These are phyloP conservation scores for Acer negundo DNA, from an alignment of 345 rosid genomes.

Conservation along the genomic window DNA sequence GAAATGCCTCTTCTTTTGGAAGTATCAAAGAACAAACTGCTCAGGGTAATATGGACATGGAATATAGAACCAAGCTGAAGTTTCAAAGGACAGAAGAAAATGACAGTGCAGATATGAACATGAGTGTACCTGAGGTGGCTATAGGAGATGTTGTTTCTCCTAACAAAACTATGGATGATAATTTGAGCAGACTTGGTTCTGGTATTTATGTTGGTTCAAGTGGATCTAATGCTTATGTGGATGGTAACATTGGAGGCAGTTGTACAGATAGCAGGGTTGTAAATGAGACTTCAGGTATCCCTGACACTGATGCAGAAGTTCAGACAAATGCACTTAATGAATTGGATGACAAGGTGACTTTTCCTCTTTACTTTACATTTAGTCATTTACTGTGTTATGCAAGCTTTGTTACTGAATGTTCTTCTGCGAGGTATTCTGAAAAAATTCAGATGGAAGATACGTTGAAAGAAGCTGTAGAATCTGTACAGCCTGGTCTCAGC, in stretches of 20 bases:
- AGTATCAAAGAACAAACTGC: conserved; percentile 27
- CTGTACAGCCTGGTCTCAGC: conserved; percentile 26
- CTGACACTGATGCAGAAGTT: conserved; percentile 30
- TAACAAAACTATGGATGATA: conserved; percentile 29
- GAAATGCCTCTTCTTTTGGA: conserved; percentile 27
- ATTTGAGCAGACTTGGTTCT: conserved; percentile 27
- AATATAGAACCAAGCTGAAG: conserved; percentile 21
- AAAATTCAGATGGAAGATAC: conserved; percentile 37
- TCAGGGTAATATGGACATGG: conserved; percentile 40
- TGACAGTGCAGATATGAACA: conserved; percentile 27
- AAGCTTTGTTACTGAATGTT: conserved; percentile 23
- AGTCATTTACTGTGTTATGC: conserved; percentile 19
- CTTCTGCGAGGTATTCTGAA: conserved; percentile 23
- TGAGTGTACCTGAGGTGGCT: conserved; percentile 28
- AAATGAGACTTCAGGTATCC: conserved; percentile 30
- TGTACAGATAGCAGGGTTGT: conserved; percentile 24
- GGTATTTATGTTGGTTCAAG: conserved; percentile 26
- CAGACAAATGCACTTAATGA: conserved; percentile 28
- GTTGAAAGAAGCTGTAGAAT: conserved; percentile 33
- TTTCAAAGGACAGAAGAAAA: conserved; percentile 34
- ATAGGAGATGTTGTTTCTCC: conserved; percentile 28
- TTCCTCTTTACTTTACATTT: conserved; percentile 18
- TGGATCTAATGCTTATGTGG: conserved; percentile 30
- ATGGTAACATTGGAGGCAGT: conserved; percentile 18
- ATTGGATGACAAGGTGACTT: conserved; percentile 40